Evolutionary conservation across 1,284 basidiomycete genomes (phyloP), one percentile per base, ranked within the genome.

Genomic region (Boletellus sp.): DNA sequence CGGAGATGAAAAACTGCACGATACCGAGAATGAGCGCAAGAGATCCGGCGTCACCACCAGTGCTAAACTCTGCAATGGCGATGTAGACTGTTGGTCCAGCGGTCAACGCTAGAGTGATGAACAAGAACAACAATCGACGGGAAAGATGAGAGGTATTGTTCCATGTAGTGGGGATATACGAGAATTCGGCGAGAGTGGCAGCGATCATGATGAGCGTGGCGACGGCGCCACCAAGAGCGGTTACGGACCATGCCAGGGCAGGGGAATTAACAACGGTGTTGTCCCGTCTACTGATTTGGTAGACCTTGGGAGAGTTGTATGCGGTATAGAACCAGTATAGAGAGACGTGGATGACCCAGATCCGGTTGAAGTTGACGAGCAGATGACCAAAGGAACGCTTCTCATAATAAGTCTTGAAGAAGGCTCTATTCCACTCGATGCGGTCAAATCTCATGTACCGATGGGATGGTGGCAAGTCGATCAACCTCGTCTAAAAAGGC

Each of bases 401-500:
- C 73, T 97, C 95, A 58, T 85, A 91, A 72, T 97, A 97, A 0
- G 94, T 97, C 79, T 97, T 97, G 87, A 95, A 95, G 71, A 97
- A 97, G 1, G 87, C 93, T 35, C 85, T 80, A 63, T 87, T 87
- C 94, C 95, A 97, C 59, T 97, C 93, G 61, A 97, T 86, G 53
- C 91, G 83, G 70, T 94, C 91, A 62, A 97, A 94, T 70, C 89
- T 91, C 90, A 94, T 93, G 74, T 93, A 97, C 38, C 94, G 83
- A 66, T 94, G 87, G 0, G 92, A 80, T 3, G 93, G 91, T 0
- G 94, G 78, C 16, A 97, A 74, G 63, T 97, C 94, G 48, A 97
- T 87, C 35, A 97, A 80, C 36, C 93, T 86, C 22, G 89, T 91
- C 85, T 92, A 58, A 21, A 22, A 44, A 43, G 0, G 16, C 13